Evolutionary conservation across 805 yeast species (phyloP).

Genomic region (Yarrowia osloensis): DNA sequence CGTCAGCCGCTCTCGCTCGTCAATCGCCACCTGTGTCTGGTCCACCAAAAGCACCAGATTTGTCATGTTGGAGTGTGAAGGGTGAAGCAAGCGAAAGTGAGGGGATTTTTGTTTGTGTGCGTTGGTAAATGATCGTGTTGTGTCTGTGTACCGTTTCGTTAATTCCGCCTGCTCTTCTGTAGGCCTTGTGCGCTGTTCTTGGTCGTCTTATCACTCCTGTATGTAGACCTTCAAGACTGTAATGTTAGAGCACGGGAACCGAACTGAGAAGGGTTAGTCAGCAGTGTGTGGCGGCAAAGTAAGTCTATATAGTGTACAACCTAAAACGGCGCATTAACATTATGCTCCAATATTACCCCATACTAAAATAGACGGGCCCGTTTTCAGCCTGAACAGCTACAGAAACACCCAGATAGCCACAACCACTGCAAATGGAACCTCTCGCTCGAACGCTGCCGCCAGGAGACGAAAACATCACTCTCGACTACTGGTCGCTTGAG

Average conservation of each 20-base stretch:
- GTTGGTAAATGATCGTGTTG: neutral
- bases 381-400: neutral
- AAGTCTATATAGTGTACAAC: no score
- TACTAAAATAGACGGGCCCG: neutral
- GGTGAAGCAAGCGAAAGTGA: neutral
- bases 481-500: conserved; percentile 41
- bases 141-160: no score
- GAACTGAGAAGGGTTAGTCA: neutral
- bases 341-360: conserved; percentile 20
- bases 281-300: neutral
- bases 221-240: no score
- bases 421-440: conserved; percentile 8
- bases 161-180: no score
- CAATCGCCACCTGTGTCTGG: conserved; percentile 40
- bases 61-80: no score
- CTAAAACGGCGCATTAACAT: neutral
- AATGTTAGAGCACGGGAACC: no score
- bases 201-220: neutral
- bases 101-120: neutral
- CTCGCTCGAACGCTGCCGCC: conserved; percentile 5
- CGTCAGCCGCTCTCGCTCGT: conserved; percentile 40
- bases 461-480: conserved; percentile 26
- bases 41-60: conserved; percentile 39
- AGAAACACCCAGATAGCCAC: neutral
- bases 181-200: no score